These are phyloP conservation scores for Scortechinia acanthostroma DNA, from an alignment of 2,329 filamentous ascomycete species.

Conservation along the genomic window DNA sequence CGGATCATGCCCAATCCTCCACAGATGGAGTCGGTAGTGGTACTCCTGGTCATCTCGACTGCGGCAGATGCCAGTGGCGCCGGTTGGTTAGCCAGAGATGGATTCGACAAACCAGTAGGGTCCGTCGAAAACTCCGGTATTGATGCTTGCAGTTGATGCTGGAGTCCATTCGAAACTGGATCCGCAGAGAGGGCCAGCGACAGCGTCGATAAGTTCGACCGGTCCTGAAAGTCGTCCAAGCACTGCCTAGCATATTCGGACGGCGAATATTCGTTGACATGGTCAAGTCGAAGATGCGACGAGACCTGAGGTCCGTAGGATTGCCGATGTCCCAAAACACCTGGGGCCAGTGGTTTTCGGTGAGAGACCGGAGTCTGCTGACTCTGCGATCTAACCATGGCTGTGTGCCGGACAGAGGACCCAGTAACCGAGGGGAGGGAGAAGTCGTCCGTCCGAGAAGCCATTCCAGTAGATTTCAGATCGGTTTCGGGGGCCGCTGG, in stretches of 20 bases:
- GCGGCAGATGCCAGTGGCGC: conserved; percentile 11
- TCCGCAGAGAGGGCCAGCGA: not conserved
- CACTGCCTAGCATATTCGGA: conserved; percentile 26
- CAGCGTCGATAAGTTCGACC: not conserved
- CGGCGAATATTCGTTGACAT: conserved; percentile 29
- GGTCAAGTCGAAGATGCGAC: conserved; percentile 15
- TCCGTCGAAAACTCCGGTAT: not conserved
- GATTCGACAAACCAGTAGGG: not conserved
- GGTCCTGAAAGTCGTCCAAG: conserved; percentile 15
- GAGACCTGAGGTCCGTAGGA: conserved; percentile 17
- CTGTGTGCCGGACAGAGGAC: not conserved
- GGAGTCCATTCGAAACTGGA: not conserved
- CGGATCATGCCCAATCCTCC: conserved; percentile 31
- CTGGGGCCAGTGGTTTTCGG: conserved; percentile 11
- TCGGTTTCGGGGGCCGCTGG: conserved; percentile 11
- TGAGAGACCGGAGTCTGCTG: conserved; percentile 21
- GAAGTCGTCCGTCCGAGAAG: conserved; percentile 11
- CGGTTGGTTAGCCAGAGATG: not conserved
- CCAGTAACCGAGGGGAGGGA: conserved; percentile 10
- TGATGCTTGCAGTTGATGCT: not conserved
- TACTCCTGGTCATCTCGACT: conserved; percentile 32
- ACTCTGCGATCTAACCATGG: conserved; percentile 26
- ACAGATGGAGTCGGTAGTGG: conserved; percentile 32
- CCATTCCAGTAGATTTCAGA: conserved; percentile 4
- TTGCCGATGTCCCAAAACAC: conserved; percentile 16